phyloP scores from a whole-genome alignment of 169 alveolate species.

The Eimeria brunetti region DNA sequence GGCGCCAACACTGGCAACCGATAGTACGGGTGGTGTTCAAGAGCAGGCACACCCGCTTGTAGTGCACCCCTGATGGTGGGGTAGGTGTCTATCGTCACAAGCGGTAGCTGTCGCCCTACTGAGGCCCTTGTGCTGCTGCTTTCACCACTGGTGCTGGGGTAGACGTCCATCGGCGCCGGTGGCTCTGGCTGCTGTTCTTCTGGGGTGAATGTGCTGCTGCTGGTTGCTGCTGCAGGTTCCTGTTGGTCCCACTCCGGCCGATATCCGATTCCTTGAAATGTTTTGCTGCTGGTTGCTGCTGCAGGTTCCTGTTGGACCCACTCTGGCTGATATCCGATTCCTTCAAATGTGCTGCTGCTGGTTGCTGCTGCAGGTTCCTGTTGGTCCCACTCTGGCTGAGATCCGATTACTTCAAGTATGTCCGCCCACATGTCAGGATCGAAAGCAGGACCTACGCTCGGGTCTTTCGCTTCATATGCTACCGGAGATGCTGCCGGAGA shows the following conservation, averaged over 20 bases:
- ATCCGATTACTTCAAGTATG: neutral
- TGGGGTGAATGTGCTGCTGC: no score
- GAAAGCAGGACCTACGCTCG: neutral
- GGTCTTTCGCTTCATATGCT: neutral
- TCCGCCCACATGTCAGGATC: neutral
- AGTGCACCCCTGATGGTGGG: neutral
- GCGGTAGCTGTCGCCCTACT: neutral
- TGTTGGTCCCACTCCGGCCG: no score
- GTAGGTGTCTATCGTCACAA: neutral
- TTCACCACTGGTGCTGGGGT: neutral
- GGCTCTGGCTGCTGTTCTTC: neutral
- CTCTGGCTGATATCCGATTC: no score
- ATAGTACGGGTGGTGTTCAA: neutral
- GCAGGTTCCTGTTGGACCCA: no score
- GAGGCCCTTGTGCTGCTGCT: neutral
- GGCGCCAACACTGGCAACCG: constrained; percentile 20
- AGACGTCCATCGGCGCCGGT: neutral
- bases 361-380: no score
- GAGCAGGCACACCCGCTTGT: neutral
- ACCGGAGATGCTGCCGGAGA: neutral
- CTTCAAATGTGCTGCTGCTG: neutral
- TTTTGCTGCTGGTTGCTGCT: neutral
- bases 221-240: no score
- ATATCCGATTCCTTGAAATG: no score
- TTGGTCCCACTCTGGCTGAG: neutral